Percentiles rank a stretch among this genome's conserved stretches.
These are phyloP conservation scores for Fomes fomentarius DNA, from an alignment of 1,284 basidiomycete species.

Conservation along the genomic window DNA sequence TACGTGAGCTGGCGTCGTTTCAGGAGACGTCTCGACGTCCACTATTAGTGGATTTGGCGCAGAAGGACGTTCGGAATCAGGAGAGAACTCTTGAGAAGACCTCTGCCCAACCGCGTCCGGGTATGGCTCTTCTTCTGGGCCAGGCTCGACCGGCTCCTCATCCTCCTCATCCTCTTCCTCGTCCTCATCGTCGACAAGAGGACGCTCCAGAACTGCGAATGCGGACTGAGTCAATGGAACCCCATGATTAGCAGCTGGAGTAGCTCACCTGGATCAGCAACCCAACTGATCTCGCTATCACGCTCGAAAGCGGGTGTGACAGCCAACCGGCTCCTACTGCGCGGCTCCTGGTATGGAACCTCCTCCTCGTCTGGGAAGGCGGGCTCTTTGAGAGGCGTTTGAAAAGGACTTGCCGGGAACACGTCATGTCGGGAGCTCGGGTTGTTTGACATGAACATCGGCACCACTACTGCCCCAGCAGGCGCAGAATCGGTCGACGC, in stretches of 20 bases:
- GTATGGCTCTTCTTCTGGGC: constrained; percentile 38
- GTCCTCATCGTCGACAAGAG: constrained; percentile 54
- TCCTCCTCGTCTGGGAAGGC: constrained; percentile 66
- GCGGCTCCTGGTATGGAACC: constrained; percentile 52
- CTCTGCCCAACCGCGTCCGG: constrained; percentile 17
- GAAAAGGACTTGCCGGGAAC: constrained; percentile 73
- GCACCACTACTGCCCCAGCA: constrained; percentile 44
- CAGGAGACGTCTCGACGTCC: constrained; percentile 62
- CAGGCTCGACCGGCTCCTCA: constrained; percentile 32
- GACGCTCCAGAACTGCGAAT: constrained; percentile 52
- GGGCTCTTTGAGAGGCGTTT: constrained; percentile 67
- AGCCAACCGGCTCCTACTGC: constrained; percentile 36
- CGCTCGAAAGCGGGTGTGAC: constrained; percentile 41
- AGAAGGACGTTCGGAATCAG: constrained; percentile 40
- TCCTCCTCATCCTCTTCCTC: constrained; percentile 35
- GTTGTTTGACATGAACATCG: constrained; percentile 51
- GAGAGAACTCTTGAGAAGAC: constrained; percentile 22
- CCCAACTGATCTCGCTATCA: constrained; percentile 75
- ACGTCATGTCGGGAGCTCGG: constrained; percentile 52
- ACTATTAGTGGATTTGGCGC: constrained; percentile 61
- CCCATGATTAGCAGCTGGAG: too few relatives aligned
- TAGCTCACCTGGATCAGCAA: constrained; percentile 64
- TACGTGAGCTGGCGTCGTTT: constrained; percentile 45
- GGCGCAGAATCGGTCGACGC: constrained; percentile 46
- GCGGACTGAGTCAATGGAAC: not conserved